These are phyloP conservation scores for Colletotrichum sojae DNA, from an alignment of 2,329 filamentous ascomycete species.

Conservation along the genomic window DNA sequence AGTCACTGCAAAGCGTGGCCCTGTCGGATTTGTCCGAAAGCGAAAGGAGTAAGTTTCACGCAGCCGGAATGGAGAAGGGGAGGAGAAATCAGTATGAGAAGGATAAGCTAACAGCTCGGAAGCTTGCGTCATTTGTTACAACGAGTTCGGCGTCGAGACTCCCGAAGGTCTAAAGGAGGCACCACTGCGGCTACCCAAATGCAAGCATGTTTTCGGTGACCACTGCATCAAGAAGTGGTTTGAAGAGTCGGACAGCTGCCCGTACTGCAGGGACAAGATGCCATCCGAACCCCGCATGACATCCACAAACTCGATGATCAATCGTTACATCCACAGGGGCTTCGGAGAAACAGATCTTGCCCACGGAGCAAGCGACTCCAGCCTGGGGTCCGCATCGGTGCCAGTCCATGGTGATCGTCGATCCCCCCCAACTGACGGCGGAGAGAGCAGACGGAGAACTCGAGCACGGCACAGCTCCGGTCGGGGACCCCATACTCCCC, in stretches of 20 bases:
- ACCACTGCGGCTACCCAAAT: constrained; percentile 71
- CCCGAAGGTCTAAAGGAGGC: constrained; percentile 71
- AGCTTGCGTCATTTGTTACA: constrained; percentile 77
- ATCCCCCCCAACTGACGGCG: constrained; percentile 35
- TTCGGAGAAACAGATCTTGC: constrained; percentile 26
- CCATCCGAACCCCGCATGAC: constrained; percentile 58
- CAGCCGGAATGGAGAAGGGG: no score
- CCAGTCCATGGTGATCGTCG: constrained; percentile 31
- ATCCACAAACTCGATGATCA: constrained; percentile 14
- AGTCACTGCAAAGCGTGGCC: constrained; percentile 62
- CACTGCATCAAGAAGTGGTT: constrained; percentile 78
- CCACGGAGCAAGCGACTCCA: constrained; percentile 14
- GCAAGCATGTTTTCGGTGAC: constrained; percentile 75
- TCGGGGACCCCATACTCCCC: constrained; percentile 30
- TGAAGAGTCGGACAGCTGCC: constrained; percentile 73
- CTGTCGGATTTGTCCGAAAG: constrained; percentile 60
- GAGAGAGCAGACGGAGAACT: constrained; percentile 35
- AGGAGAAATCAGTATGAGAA: background rate
- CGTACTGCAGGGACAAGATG: constrained; percentile 75
- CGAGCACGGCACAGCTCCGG: constrained; percentile 29
- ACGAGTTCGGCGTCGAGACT: constrained; percentile 69
- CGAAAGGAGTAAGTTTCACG: constrained; percentile 61
- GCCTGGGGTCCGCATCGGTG: background rate
- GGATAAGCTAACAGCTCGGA: constrained; percentile 17
- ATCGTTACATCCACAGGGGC: constrained; percentile 4